Base-by-base conservation (phyloP, 1,284 basidiomycete genomes). In the Rhodotorula sp. region DNA sequence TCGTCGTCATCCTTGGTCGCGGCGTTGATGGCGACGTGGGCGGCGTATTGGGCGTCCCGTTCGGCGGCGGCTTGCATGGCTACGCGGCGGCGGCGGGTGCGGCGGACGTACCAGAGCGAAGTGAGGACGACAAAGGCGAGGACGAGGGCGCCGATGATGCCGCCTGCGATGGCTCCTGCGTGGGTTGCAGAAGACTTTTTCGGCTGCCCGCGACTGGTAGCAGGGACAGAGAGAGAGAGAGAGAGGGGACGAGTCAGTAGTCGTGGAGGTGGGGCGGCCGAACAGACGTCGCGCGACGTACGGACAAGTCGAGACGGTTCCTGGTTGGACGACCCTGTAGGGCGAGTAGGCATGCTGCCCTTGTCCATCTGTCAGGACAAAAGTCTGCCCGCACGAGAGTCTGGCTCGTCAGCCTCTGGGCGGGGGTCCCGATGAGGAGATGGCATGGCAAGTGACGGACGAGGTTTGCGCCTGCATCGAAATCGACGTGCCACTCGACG, bases 381-480 rank as follows among this genome's bases (percentile, higher is more conserved):
- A 71, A 1, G 70, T 71, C 63, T 63, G n/a, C 17, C 29, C 14
- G n/a, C 6, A 2, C n/a, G n/a, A n/a, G n/a, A 7, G 20, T 2
- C 8, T 12, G 56, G 12, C 22, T 26, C 20, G n/a, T 46, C 33
- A 42, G 37, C 37, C 8, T 42, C 10, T 12, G 8, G 33, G 33
- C 6, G 10, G 1, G 33, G 33, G 37, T 5, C 5, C 10, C 15
- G 33, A 45, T 45, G 33, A 46, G n/a, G 37, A 4, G 37, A 18
- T n/a, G n/a, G n/a, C n/a, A n/a, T n/a, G n/a, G 29, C 30, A 33
- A 10, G 42, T 5, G 20, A 64, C 71, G 58, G 17, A 72, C 71
- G 45, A 72, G 30, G 56, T 72, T 72, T 6, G 71, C 71, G 22
- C 68, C 71, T 5, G 45, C 54, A 26, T 67, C 30, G 49, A 69